phyloP scores from a whole-genome alignment of 192 early-diverging fungal genomes.

The Coemansia sp. region DNA sequence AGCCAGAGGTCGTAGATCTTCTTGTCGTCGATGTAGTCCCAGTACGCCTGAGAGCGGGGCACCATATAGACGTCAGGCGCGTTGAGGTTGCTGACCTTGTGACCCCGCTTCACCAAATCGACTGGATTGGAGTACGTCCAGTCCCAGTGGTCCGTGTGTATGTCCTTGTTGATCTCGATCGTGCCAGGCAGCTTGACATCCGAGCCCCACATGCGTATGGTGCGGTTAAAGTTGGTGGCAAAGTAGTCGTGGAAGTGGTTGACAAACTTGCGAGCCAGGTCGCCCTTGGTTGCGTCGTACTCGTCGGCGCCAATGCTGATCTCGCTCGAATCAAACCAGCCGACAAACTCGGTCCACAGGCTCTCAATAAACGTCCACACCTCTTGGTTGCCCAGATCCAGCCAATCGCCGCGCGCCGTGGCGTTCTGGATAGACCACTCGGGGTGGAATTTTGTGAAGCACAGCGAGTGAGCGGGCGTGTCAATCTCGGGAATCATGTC shows the following conservation, averaged over 20 bases:
- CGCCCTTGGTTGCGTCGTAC: conserved; percentile 48
- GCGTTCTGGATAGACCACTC: conserved; percentile 44
- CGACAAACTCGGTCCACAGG: conserved; percentile 52
- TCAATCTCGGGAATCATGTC: conserved; percentile 57
- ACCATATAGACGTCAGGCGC: conserved; percentile 51
- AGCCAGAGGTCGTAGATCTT: conserved; percentile 54
- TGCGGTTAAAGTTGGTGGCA: conserved; percentile 41
- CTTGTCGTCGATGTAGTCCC: conserved; percentile 29
- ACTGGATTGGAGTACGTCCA: conserved; percentile 30
- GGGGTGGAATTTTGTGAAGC: conserved; percentile 56
- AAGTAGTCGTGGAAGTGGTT: conserved; percentile 51
- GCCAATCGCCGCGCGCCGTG: conserved; percentile 47
- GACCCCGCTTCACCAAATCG: conserved; percentile 36
- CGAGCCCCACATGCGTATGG: conserved; percentile 54
- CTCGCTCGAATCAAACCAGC: conserved; percentile 54
- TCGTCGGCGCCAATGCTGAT: conserved; percentile 55
- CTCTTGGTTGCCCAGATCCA: conserved; percentile 52
- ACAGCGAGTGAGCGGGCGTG: conserved; percentile 51
- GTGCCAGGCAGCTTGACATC: conserved; percentile 46
- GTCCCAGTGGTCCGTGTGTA: conserved; percentile 44
- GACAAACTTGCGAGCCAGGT: conserved; percentile 43
- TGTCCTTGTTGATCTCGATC: conserved; percentile 42
- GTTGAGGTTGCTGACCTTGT: conserved; percentile 53
- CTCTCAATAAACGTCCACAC: conserved; percentile 39
- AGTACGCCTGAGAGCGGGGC: conserved; percentile 46